phyloP scores from a whole-genome alignment of 345 rosid species.

The Eucalyptus rudis region DNA sequence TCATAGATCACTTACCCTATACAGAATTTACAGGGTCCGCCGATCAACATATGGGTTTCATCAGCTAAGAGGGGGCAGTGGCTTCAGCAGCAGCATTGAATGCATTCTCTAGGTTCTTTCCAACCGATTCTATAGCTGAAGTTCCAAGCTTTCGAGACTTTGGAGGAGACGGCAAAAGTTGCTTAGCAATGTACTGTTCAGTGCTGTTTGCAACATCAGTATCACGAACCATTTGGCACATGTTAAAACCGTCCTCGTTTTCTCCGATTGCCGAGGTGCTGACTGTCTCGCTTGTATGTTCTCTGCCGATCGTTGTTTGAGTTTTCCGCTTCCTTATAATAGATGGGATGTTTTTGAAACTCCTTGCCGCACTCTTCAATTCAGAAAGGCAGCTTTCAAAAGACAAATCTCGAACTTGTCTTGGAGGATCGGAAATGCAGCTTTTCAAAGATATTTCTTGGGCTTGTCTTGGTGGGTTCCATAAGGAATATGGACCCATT shows the following conservation, averaged over 20 bases:
- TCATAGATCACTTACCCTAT: neutral
- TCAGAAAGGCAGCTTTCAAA: neutral
- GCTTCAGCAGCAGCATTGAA: neutral
- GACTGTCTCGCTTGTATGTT: neutral
- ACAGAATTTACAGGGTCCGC: neutral
- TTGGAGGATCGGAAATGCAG: neutral
- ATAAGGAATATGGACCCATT: neutral
- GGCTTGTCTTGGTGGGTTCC: neutral
- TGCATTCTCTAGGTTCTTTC: constrained; percentile 1
- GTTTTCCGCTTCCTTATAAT: constrained; percentile 22
- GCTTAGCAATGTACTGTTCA: neutral
- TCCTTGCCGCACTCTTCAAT: constrained; percentile 27
- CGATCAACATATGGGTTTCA: neutral
- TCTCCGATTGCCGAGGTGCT: neutral
- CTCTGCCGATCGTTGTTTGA: neutral
- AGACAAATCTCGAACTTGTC: neutral
- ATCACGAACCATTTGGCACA: neutral
- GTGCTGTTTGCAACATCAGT: neutral
- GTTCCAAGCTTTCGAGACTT: constrained; percentile 3
- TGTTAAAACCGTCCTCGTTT: neutral
- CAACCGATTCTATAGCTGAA: neutral
- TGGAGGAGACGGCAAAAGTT: neutral
- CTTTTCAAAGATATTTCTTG: neutral
- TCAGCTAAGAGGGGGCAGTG: neutral
- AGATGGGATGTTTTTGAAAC: constrained; percentile 33